Evolutionary conservation across 1,284 basidiomycete species (phyloP).

Genomic region (Ceratobasidium sp.): DNA sequence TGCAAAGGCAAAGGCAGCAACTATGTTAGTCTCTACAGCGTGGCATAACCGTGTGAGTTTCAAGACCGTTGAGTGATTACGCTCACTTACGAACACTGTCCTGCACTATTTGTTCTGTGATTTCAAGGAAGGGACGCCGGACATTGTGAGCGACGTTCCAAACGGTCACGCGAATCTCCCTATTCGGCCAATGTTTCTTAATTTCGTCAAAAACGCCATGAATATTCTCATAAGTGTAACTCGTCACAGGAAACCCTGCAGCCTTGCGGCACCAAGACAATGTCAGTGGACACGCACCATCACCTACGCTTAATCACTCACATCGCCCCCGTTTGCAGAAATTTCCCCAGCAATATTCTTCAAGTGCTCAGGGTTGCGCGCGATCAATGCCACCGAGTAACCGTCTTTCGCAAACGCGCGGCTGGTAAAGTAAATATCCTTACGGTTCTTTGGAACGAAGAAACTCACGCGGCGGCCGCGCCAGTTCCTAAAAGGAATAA

Average conservation of each 20-base stretch:
- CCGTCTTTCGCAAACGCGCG: conserved; percentile 52
- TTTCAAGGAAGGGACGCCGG: conserved; percentile 71
- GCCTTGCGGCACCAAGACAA: conserved; percentile 54
- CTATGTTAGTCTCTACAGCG: conserved; percentile 59
- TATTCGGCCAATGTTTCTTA: conserved; percentile 58
- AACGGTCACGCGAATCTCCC: conserved; percentile 66
- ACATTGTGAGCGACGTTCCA: conserved; percentile 66
- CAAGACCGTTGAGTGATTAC: conserved; percentile 44
- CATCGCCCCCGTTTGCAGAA: conserved; percentile 63
- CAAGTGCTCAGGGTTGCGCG: conserved; percentile 62
- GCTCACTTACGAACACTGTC: conserved; percentile 56
- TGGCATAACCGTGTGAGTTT: neutral
- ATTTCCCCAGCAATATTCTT: conserved; percentile 63
- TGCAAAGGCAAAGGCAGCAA: conserved; percentile 70
- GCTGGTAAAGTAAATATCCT: conserved; percentile 52
- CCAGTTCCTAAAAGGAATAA: conserved; percentile 59
- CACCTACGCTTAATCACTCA: conserved; percentile 47
- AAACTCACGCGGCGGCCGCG: conserved; percentile 64
- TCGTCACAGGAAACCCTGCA: conserved; percentile 61
- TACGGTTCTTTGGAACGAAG: neutral
- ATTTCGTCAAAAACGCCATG: conserved; percentile 62
- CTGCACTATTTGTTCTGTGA: conserved; percentile 55
- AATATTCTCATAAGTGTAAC: conserved; percentile 63
- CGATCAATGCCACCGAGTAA: conserved; percentile 71
- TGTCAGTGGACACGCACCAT: neutral